Percentiles rank a stretch among this genome's conserved stretches.
These are phyloP conservation scores for Coemansia sp. DNA, from an alignment of 192 early-diverging fungal species.

Conservation along the genomic window DNA sequence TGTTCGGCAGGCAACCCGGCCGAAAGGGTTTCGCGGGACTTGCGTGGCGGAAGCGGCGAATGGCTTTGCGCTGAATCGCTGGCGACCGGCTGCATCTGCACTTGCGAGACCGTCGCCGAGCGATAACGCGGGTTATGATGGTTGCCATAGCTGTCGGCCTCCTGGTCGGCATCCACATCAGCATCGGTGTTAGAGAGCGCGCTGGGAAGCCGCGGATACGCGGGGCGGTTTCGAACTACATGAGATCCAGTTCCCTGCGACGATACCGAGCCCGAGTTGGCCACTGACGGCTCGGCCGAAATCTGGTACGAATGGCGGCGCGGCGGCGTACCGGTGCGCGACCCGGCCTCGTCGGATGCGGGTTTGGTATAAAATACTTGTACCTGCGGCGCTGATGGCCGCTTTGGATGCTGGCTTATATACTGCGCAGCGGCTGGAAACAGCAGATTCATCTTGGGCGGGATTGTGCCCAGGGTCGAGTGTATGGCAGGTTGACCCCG, in stretches of 20 bases:
- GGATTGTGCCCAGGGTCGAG: slow-evolving; percentile 29
- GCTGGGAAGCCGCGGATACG: neutral
- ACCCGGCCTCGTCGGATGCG: slow-evolving; percentile 2
- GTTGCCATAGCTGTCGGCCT: neutral
- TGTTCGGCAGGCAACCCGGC: neutral
- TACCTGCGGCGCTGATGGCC: slow-evolving; percentile 26
- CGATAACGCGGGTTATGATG: slow-evolving; percentile 14
- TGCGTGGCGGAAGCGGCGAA: neutral
- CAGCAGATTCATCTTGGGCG: slow-evolving; percentile 47
- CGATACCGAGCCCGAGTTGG: slow-evolving; percentile 5
- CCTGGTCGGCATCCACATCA: neutral
- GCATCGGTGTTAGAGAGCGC: slow-evolving; percentile 1
- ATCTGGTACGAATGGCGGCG: slow-evolving; percentile 49
- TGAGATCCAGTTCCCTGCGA: neutral
- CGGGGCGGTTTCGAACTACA: neutral
- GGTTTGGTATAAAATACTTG: slow-evolving; percentile 40
- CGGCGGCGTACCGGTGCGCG: slow-evolving; percentile 19
- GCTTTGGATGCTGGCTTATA: slow-evolving; percentile 43
- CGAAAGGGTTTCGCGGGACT: slow-evolving; percentile 3
- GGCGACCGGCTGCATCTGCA: slow-evolving; percentile 1
- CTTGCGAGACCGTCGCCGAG: slow-evolving; percentile 41
- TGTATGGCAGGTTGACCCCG: neutral
- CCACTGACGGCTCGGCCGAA: slow-evolving; percentile 1
- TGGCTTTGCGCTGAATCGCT: neutral
- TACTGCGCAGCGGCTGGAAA: slow-evolving; percentile 46